phyloP scores from a whole-genome alignment of 495 filamentous ascomycete genomes.

The Penicillium desertorum region DNA sequence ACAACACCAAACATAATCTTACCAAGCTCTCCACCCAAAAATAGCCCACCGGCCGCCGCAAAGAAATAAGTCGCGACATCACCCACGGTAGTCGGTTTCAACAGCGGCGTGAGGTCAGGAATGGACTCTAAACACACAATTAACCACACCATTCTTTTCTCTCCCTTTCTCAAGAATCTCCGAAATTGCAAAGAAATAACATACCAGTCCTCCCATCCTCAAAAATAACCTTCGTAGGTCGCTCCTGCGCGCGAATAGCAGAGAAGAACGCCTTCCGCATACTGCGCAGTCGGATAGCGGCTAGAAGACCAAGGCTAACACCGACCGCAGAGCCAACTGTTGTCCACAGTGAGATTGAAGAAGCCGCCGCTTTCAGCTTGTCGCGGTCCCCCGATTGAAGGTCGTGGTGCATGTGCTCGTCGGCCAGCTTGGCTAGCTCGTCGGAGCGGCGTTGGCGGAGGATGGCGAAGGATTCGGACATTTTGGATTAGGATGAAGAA shows the following conservation, averaged over 20 bases:
- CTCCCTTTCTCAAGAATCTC: not conserved
- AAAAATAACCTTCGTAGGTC: slow-evolving; percentile 62
- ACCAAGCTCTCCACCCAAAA: slow-evolving; percentile 64
- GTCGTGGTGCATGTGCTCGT: slow-evolving; percentile 64
- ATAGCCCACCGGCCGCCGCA: slow-evolving; percentile 58
- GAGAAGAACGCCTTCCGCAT: slow-evolving; percentile 57
- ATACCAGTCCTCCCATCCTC: slow-evolving; percentile 58
- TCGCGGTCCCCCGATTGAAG: slow-evolving; percentile 59
- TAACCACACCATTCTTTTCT: not conserved
- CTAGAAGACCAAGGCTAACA: slow-evolving; percentile 56
- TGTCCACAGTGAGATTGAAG: slow-evolving; percentile 51
- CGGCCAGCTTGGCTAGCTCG: slow-evolving; percentile 58
- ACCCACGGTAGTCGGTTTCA: slow-evolving; percentile 57
- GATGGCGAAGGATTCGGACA: slow-evolving; percentile 54
- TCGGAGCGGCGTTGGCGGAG: slow-evolving; percentile 53
- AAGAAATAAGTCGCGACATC: slow-evolving; percentile 64
- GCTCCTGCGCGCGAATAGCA: slow-evolving; percentile 57
- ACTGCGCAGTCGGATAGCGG: slow-evolving; percentile 56
- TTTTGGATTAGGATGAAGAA: slow-evolving; percentile 9
- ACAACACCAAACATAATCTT: slow-evolving; percentile 2
- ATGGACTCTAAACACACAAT: slow-evolving; percentile 48
- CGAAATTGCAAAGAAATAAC: not conserved
- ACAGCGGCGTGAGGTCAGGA: slow-evolving; percentile 57
- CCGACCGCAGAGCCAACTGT: slow-evolving; percentile 60
- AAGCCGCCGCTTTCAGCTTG: slow-evolving; percentile 52